Base-by-base conservation (phyloP, 331 rosid genomes). In the Stylosanthes scabra region DNA sequence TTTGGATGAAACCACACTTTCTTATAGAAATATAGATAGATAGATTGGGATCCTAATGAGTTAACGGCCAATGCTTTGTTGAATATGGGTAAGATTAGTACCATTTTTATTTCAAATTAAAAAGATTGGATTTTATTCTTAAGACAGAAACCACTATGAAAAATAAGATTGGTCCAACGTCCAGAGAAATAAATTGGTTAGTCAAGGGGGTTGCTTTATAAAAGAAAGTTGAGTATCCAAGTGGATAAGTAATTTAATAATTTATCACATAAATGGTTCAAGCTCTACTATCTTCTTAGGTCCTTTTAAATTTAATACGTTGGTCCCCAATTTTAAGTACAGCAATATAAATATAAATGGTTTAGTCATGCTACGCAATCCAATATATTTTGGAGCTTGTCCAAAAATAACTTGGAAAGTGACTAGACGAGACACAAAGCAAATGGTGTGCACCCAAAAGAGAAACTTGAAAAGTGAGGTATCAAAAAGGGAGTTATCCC, bases 401-500 rank as follows among this genome's bases (percentile, higher is more conserved):
- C 25, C 37, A 47, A 34, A 34, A 34, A 34, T 37, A 67, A 47
- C 55, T 11, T 67, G 47, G 68, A 77, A 61, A 77, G 64, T 44
- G 81, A 76, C 65, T 40, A 34, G 11, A 68, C 81, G 40, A 68
- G 75, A 68, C 75, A 50, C 54, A 76, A 68, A 59, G 75, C 56
- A 76, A 76, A 60, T 68, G 75, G 70, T 28, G 49, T 60, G 54
- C 41, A 45, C 64, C 70, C 63, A 68, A 76, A 66, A 65, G 47
- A 47, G 20, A 52, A 66, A 13, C 44, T 58, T 68, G 45, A 34
- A 75, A 68, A 49, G 69, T 76, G 44, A 66, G 5, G 14, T 28
- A 50, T 67, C 31, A 34, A 34, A 34, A 34, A 67, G 60, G 47
- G 31, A 50, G 25, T 20, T 20, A 20, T 20, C 25, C 25, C 25